A percentile compares a stretch with the other conserved stretches of the same genome.
Evolutionary conservation across 129 eudicot species (phyloP).

Genomic region (Flaveria bidentis): DNA sequence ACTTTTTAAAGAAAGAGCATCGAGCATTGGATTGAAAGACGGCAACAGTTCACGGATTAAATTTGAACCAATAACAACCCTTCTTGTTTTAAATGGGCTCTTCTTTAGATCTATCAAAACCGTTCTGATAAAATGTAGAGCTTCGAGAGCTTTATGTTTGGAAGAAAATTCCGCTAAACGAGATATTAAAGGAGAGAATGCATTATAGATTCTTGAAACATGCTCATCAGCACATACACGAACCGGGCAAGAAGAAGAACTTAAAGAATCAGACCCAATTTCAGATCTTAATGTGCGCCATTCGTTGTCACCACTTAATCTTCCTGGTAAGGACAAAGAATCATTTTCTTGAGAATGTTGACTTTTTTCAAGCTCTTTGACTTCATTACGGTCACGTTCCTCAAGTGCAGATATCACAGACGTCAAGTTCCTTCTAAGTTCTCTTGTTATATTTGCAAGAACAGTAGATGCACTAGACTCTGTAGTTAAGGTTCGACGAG

Average conservation of each 20-base stretch:
- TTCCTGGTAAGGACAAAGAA: constrained; percentile 80
- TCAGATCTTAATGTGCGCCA: constrained; percentile 91
- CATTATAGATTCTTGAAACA: constrained; percentile 75
- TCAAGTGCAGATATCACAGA: constrained; percentile 50
- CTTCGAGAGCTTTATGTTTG: constrained; percentile 53
- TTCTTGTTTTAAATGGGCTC: constrained; percentile 67
- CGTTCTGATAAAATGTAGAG: constrained; percentile 46
- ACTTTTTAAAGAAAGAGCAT: constrained; percentile 69
- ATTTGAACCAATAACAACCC: constrained; percentile 45
- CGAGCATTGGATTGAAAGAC: constrained; percentile 52
- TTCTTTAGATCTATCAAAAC: constrained; percentile 63
- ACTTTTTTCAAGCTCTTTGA: constrained; percentile 55
- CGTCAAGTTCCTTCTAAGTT: constrained; percentile 54
- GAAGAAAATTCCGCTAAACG: constrained; percentile 50
- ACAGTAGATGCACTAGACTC: constrained; percentile 50
- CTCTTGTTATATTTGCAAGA: constrained; percentile 56
- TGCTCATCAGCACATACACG: constrained; percentile 80
- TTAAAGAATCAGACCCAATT: constrained; percentile 60
- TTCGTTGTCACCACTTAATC: constrained; percentile 84
- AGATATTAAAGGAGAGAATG: constrained; percentile 56
- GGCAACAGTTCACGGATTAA: constrained; percentile 45
- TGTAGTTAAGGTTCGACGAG: constrained; percentile 66
- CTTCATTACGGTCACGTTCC: constrained; percentile 72
- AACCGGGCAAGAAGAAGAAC: constrained; percentile 81
- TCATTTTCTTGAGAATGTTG: constrained; percentile 49